Conservation (phyloP, 495 filamentous ascomycete species). For the Pseudotulostoma volvatum region DNA sequence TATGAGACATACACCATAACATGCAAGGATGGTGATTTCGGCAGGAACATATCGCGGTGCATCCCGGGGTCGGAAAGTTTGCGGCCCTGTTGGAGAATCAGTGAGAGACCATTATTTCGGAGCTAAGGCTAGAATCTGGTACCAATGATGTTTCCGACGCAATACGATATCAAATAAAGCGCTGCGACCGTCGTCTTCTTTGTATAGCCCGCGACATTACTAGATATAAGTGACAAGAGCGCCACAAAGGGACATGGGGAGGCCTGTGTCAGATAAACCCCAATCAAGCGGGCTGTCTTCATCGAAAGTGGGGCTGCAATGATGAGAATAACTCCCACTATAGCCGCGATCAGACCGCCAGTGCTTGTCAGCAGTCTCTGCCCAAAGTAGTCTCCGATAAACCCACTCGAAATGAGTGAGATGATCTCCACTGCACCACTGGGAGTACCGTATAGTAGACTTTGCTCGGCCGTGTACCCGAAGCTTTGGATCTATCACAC, state of each 20-base stretch:
- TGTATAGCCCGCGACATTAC: conserved; percentile 56
- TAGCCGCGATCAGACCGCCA: conserved; percentile 20
- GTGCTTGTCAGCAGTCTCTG: conserved; percentile 36
- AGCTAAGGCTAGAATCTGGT: conserved; percentile 9
- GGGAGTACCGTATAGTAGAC: conserved; percentile 48
- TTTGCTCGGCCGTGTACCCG: conserved; percentile 39
- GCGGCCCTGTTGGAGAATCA: conserved; percentile 23
- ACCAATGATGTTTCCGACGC: conserved; percentile 42
- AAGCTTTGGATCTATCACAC: conserved; percentile 21
- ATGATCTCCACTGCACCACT: conserved; percentile 52
- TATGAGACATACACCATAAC: conserved; percentile 37
- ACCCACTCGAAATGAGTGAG: conserved; percentile 40
- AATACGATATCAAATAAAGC: conserved; percentile 52
- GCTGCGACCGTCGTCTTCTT: conserved; percentile 62
- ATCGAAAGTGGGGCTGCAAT: conserved; percentile 44
- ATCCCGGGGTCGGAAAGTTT: conserved; percentile 42
- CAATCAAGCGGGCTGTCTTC: conserved; percentile 40
- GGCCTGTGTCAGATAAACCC: conserved; percentile 48
- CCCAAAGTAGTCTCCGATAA: conserved; percentile 38
- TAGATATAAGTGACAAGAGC: conserved; percentile 37
- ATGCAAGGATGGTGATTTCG: conserved; percentile 52
- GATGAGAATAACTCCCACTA: conserved; percentile 46
- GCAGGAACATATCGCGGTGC: conserved; percentile 49
- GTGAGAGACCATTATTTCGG: conserved; percentile 25
- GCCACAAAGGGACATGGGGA: conserved; percentile 34